phyloP scores from a whole-genome alignment of 176 grass and related monocot genomes.

The Oryza meridionalis region DNA sequence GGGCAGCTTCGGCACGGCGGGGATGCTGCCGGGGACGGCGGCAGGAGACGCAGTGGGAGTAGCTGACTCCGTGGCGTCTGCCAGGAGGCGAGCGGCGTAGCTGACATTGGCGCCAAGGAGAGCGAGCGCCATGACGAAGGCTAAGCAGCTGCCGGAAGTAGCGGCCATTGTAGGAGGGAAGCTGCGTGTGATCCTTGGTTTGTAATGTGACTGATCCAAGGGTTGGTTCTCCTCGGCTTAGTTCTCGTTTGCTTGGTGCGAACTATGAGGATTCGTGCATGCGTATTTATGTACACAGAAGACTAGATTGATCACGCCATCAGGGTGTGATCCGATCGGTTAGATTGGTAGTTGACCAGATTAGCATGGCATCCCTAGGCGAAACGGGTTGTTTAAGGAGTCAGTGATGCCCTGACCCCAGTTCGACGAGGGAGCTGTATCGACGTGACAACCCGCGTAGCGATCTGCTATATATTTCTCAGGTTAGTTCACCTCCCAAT shows the following conservation, averaged over 20 bases:
- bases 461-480: neutral
- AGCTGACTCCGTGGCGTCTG: neutral
- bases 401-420: neutral
- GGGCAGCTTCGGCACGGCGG: neutral
- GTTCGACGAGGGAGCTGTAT: neutral
- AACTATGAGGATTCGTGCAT: neutral
- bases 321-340: neutral
- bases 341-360: slow-evolving; percentile 31
- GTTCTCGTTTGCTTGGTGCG: slow-evolving; percentile 20
- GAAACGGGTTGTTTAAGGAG: neutral
- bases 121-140: slow-evolving; percentile 12
- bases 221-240: neutral
- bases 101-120: neutral
- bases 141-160: neutral
- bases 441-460: neutral
- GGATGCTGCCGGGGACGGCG: slow-evolving; percentile 3
- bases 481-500: slow-evolving; percentile 23
- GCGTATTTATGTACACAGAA: slow-evolving; percentile 1
- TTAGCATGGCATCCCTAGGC: neutral
- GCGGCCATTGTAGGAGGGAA: slow-evolving; percentile 17
- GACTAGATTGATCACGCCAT: neutral
- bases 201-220: neutral
- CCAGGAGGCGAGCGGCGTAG: slow-evolving; percentile 3
- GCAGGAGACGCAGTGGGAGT: neutral
- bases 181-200: neutral